phyloP scores from a whole-genome alignment of 768 basidiomycete species.

The Pleurotus salmoneostramineus region DNA sequence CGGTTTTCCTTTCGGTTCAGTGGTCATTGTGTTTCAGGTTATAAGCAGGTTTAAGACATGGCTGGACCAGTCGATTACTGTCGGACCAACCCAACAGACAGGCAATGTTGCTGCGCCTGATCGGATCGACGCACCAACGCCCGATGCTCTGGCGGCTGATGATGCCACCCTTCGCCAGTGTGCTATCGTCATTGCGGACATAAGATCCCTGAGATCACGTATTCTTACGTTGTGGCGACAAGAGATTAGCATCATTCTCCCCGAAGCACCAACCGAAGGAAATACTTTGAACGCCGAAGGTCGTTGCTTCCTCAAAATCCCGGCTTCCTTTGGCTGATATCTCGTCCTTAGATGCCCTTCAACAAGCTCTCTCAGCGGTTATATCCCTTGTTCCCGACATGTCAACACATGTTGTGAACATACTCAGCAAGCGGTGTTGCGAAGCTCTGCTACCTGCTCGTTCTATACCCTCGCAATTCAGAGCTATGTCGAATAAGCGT shows the following conservation, averaged over 20 bases:
- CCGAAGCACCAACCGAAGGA: constrained; percentile 32
- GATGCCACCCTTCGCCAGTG: constrained; percentile 65
- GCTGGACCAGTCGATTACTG: constrained; percentile 46
- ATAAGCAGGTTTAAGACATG: constrained; percentile 76
- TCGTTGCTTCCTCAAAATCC: constrained; percentile 19
- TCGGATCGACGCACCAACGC: constrained; percentile 39
- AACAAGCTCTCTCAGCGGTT: constrained; percentile 45
- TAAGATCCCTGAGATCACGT: constrained; percentile 51
- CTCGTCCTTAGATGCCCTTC: constrained; percentile 45
- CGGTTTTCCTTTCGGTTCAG: neutral
- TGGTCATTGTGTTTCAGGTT: constrained; percentile 44
- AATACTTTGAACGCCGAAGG: constrained; percentile 45
- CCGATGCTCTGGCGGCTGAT: constrained; percentile 56
- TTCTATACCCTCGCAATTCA: constrained; percentile 86
- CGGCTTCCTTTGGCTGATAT: neutral
- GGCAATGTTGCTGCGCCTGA: no score
- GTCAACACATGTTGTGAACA: constrained; percentile 59
- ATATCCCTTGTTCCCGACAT: constrained; percentile 51
- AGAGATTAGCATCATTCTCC: constrained; percentile 61
- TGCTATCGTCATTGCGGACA: constrained; percentile 65
- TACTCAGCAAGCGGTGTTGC: constrained; percentile 77
- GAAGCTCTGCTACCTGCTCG: constrained; percentile 83
- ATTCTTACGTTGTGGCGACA: constrained; percentile 62
- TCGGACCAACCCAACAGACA: neutral
- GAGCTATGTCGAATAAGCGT: constrained; percentile 76